Evolutionary conservation across 176 grass and related monocot genomes (phyloP), one percentile per base, ranked within the genome.

Genomic region (Avena atlantica): DNA sequence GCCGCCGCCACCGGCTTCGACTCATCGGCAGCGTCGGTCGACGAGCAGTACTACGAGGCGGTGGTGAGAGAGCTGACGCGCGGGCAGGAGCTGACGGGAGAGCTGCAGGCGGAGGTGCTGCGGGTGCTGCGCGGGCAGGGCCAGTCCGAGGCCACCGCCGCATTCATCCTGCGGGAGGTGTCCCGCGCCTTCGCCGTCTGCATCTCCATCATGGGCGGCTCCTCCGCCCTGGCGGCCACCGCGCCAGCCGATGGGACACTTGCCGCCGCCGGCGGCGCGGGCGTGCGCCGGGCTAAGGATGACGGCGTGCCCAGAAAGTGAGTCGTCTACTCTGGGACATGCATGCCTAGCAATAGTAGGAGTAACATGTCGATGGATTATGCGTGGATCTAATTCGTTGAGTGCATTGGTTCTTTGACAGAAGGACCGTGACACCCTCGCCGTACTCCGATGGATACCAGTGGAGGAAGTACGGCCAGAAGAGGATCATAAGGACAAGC

Each of bases 391-490:
- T 80, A 8, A 87, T 81, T 74, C 1, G 37, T 11, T 2, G 6
- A 0, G 24, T 17, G 34, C 71, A 67, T 86, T 82, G 40, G 68
- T 81, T 16, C 9, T 64, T 50, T 7, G 11, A 9, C 82, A 95
- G 90, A 73, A 25, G 49, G 34, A 50, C 4, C 8, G 15, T 65
- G 67, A 87, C 93, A 14, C 12, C 73, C 37, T 64, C 79, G 72
- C 93, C 90, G 12, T 9, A 86, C 86, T 66, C 13, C 8, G 93
- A 95, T n/a, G 90, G 88, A 21, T 83, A 89, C 90, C 77, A 78
- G 16, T 92, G 93, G 93, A 90, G 90, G 34, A 95, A 95, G 53
- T 95, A 95, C 75, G 93, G 93, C 11, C 90, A 95, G 73, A 95
- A 95, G 79, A 87, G 2, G 71, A 95, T 95, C 61, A 86, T 79